Evolutionary conservation across 176 grass and related monocot genomes (phyloP).

Genomic region (Carex myosuroides): DNA sequence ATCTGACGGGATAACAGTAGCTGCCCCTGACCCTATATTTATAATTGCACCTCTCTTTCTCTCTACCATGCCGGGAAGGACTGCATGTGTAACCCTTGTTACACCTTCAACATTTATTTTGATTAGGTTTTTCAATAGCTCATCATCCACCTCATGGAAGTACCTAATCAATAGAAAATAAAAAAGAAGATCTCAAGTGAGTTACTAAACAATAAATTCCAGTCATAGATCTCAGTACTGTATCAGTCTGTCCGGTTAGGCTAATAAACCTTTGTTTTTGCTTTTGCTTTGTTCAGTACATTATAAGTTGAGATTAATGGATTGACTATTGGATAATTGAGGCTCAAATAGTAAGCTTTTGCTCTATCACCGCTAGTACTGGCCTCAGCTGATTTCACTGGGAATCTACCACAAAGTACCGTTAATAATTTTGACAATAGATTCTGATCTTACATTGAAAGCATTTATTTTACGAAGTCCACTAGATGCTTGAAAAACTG

Average conservation of each 20-base stretch:
- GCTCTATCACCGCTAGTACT: not conserved
- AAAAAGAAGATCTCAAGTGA: not conserved
- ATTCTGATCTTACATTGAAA: not conserved
- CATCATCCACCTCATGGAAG: constrained; percentile 95
- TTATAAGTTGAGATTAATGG: not conserved
- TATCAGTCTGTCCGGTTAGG: not conserved
- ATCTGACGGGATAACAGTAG: constrained; percentile 65
- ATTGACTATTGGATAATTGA: not conserved
- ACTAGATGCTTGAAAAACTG: not conserved
- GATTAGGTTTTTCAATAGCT: constrained; percentile 62
- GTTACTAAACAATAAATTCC: not conserved
- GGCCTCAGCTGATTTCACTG: not conserved
- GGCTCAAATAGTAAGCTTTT: not conserved
- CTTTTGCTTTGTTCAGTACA: not conserved
- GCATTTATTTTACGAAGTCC: not conserved
- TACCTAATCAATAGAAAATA: constrained; percentile 27
- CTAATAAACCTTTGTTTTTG: not conserved
- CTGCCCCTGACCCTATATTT: constrained; percentile 83
- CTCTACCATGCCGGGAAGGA: constrained; percentile 74
- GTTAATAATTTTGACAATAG: not conserved
- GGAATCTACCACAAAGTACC: not conserved
- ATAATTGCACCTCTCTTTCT: constrained; percentile 82
- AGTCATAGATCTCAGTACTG: not conserved
- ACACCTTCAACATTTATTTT: constrained; percentile 79
- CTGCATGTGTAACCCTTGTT: constrained; percentile 72